These are phyloP conservation scores for Trichoderma sp. DNA, from an alignment of 2,329 filamentous ascomycete genomes.

Conservation along the genomic window DNA sequence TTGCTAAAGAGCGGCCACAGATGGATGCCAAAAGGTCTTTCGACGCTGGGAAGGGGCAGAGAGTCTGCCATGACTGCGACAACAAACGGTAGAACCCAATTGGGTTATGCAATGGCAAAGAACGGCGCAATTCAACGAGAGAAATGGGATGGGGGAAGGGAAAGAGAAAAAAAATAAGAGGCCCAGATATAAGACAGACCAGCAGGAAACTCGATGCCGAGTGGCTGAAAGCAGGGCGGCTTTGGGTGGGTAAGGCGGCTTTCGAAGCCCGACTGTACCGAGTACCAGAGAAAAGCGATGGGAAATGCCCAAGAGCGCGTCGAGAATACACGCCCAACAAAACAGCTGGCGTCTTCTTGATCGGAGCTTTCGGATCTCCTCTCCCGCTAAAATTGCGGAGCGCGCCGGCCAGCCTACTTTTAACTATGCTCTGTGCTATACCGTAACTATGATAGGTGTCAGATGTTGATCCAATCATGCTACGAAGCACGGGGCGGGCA, in stretches of 20 bases:
- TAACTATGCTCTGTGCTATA: background rate
- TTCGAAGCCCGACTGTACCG: background rate
- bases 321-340: background rate
- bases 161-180: background rate
- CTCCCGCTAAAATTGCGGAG: constrained; percentile 9
- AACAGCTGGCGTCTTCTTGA: background rate
- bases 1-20: constrained; percentile 62
- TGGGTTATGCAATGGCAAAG: background rate
- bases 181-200: background rate
- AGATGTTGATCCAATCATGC: background rate
- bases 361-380: constrained; percentile 2
- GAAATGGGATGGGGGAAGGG: background rate
- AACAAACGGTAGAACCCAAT: background rate
- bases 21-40: constrained; percentile 21
- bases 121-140: background rate
- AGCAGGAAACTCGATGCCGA: background rate
- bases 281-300: background rate
- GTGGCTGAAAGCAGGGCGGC: constrained; percentile 8
- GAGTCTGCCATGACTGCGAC: constrained; percentile 1
- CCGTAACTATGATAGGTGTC: background rate
- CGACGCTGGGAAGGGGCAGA: constrained; percentile 11
- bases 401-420: background rate
- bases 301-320: background rate
- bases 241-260: background rate
- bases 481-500: background rate